phyloP scores from a whole-genome alignment of 2,329 filamentous ascomycete species.

The Simplicillium aogashimaense region DNA sequence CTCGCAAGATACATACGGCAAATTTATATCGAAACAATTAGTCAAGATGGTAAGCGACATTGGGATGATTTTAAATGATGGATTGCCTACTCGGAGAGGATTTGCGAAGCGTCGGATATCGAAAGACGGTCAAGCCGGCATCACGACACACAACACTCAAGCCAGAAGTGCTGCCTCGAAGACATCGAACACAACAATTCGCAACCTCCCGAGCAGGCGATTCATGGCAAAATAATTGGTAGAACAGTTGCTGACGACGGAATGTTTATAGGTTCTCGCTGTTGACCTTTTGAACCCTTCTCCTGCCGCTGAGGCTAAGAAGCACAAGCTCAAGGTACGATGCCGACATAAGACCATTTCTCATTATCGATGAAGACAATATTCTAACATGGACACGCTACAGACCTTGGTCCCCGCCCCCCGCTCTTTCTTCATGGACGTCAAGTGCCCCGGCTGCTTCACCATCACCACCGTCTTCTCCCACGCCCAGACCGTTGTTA shows the following conservation, averaged over 20 bases:
- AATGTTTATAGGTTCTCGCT: constrained; percentile 79
- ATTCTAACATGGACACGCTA: constrained; percentile 6
- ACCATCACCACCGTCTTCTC: constrained; percentile 99
- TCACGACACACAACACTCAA: neutral
- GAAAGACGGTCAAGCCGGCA: neutral
- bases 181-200: neutral
- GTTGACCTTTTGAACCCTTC: constrained; percentile 99
- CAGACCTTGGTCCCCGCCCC: constrained; percentile 90
- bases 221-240: neutral
- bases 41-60: constrained; percentile 59
- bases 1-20: constrained; percentile 36
- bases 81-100: constrained; percentile 8
- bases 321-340: constrained; percentile 99
- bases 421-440: constrained; percentile 99
- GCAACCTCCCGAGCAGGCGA: too few species aligned
- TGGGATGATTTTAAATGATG: constrained; percentile 7
- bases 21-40: constrained; percentile 36
- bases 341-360: constrained; percentile 5
- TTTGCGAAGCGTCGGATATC: neutral
- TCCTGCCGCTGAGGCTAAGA: constrained; percentile 94
- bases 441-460: constrained; percentile 99
- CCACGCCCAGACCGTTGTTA: constrained; percentile 99
- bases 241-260: constrained; percentile 2
- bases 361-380: neutral
- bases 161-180: neutral